Percentiles rank a stretch among this genome's conserved stretches.
Evolutionary conservation across 192 early-diverging fungal genomes (phyloP).

Genomic region (Coemansia sp.): DNA sequence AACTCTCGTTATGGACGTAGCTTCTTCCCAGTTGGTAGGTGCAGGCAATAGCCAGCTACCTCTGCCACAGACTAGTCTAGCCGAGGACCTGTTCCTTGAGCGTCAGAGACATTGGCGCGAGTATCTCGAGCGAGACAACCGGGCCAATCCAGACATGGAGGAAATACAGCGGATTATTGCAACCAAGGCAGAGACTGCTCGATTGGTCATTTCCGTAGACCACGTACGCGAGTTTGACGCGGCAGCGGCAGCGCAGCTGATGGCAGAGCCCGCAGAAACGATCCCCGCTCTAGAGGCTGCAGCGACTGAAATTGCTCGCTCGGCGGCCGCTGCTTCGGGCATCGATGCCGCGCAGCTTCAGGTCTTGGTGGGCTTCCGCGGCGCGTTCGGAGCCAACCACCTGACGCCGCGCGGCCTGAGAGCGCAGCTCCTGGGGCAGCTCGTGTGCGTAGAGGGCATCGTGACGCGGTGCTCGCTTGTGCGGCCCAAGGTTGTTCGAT

Average conservation of each 20-base stretch:
- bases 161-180: constrained; percentile 23
- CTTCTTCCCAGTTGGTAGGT: constrained; percentile 13
- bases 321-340: constrained; percentile 10
- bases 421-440: constrained; percentile 75
- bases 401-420: constrained; percentile 83
- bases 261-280: constrained; percentile 74
- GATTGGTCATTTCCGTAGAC: constrained; percentile 88
- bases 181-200: constrained; percentile 11
- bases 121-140: constrained; percentile 55
- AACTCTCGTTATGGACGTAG: no score
- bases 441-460: constrained; percentile 95
- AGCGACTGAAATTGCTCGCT: constrained; percentile 23
- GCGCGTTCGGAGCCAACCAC: constrained; percentile 87
- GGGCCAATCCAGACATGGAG: constrained; percentile 34
- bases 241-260: constrained; percentile 69
- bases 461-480: constrained; percentile 97
- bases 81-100: constrained; percentile 46
- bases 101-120: constrained; percentile 48
- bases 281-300: constrained; percentile 76
- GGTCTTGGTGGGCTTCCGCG: constrained; percentile 80
- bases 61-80: constrained; percentile 37
- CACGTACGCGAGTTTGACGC: constrained; percentile 74
- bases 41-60: constrained; percentile 24
- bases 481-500: constrained; percentile 86
- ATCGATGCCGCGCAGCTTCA: constrained; percentile 18